phyloP scores from a whole-genome alignment of 257 asterid species.

The Jaltomata sinuosa region DNA sequence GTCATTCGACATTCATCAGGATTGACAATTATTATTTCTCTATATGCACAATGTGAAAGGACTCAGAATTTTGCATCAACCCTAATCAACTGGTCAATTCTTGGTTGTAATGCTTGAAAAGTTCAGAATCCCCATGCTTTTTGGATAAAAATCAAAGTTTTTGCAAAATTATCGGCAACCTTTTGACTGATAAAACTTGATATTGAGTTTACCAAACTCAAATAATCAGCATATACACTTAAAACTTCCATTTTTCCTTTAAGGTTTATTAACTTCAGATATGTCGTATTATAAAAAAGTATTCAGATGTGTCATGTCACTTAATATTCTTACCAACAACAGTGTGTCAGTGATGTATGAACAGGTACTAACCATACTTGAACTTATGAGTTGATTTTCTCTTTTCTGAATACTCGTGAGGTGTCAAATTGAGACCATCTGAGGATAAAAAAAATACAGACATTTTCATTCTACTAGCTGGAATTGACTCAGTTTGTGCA shows the following conservation, averaged over 20 bases:
- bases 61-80: neutral
- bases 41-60: neutral
- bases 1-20: neutral
- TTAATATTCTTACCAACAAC: neutral
- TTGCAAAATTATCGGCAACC: neutral
- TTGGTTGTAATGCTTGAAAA: neutral
- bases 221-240: neutral
- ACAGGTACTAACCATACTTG: neutral
- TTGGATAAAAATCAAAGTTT: neutral
- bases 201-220: neutral
- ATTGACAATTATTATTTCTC: neutral
- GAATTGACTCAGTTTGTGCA: neutral
- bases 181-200: neutral
- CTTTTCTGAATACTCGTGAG: neutral
- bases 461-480: neutral
- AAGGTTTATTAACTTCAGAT: neutral
- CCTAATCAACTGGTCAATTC: neutral
- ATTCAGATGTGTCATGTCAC: neutral
- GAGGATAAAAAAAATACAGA: neutral
- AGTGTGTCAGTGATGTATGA: neutral
- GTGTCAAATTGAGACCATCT: neutral
- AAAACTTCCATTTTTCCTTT: neutral
- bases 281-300: neutral
- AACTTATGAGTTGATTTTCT: neutral
- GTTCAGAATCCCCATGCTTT: neutral